Evolutionary conservation across 306 rosid species (phyloP).

Genomic region (Castanospermum australe): DNA sequence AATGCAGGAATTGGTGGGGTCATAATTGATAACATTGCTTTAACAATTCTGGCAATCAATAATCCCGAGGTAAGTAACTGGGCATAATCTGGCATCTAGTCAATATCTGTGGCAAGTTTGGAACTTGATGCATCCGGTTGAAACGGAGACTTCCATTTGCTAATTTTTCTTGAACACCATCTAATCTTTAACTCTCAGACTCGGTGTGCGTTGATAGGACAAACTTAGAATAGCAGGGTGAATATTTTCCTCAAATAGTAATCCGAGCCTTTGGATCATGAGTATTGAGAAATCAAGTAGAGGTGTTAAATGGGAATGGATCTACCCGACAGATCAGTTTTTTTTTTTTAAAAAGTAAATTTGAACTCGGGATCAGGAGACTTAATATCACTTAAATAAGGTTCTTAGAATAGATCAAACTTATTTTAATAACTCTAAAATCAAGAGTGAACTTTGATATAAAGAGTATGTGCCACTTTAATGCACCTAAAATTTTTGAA

Average conservation of each 20-base stretch:
- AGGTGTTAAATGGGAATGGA: no score
- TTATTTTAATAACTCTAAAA: no score
- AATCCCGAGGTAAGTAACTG: background rate
- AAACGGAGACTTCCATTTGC: background rate
- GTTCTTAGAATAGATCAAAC: no score
- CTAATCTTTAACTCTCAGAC: background rate
- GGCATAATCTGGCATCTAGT: background rate
- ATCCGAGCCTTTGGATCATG: no score
- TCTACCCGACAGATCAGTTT: no score
- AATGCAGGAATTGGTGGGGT: conserved; percentile 33
- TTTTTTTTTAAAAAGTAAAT: no score
- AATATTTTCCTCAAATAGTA: no score
- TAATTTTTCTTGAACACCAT: background rate
- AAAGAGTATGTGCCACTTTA: background rate
- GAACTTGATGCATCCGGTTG: background rate
- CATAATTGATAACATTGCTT: background rate
- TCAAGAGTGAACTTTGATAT: background rate
- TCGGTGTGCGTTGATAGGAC: background rate
- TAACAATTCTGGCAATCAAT: background rate
- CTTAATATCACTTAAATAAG: no score
- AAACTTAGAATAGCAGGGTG: background rate
- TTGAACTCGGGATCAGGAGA: no score
- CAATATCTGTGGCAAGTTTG: background rate
- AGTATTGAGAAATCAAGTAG: no score
- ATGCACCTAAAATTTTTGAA: background rate